Evolutionary conservation across 139 green algal genomes (phyloP).

Genomic region (Coelastrella sp.): DNA sequence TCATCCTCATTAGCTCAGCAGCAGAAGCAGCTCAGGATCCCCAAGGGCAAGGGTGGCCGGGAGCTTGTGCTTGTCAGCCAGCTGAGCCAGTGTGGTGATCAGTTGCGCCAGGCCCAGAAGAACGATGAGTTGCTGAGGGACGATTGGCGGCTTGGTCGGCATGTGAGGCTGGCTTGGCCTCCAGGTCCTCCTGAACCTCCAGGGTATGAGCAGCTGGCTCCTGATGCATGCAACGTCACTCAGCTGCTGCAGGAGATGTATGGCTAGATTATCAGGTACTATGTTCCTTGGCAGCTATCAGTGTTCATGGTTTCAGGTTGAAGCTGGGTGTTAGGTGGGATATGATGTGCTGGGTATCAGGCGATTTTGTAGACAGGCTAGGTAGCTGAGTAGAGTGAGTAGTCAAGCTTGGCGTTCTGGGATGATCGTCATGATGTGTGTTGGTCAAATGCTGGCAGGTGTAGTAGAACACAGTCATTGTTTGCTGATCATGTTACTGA

Average conservation of each 20-base stretch:
- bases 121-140: constrained; percentile 59
- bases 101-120: constrained; percentile 39
- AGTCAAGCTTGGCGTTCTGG: no score
- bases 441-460: no score
- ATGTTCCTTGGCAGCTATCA: no score
- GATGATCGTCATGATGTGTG: no score
- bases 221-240: constrained; percentile 42
- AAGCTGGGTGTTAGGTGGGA: no score
- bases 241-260: constrained; percentile 53
- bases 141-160: constrained; percentile 62
- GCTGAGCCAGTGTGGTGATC: constrained; percentile 38
- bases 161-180: constrained; percentile 56
- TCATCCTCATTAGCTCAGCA: not conserved
- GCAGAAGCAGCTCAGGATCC: constrained; percentile 16
- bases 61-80: constrained; percentile 43
- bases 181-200: constrained; percentile 45
- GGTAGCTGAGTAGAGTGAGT: no score
- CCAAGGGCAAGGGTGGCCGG: constrained; percentile 22
- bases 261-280: not conserved
- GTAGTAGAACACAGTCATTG: no score
- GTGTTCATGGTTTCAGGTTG: no score
- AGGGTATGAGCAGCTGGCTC: constrained; percentile 42
- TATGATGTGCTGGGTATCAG: no score
- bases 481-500: no score
- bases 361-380: no score